Evolutionary conservation across 73 alveolate species (phyloP).

Genomic region (Diophrys appendiculata): DNA sequence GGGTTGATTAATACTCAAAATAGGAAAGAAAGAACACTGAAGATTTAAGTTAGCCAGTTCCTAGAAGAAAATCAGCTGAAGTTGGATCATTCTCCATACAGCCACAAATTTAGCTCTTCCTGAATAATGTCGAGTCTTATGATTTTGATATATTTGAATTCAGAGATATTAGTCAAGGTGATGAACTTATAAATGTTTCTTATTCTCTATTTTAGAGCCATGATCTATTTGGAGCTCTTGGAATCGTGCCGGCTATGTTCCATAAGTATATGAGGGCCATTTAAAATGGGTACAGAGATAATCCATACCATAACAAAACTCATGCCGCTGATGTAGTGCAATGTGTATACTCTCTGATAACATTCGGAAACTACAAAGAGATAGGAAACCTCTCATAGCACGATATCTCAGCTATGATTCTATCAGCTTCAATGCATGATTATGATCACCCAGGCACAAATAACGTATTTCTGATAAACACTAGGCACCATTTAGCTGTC

Average conservation of each 20-base stretch:
- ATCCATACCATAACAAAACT: constrained; percentile 62
- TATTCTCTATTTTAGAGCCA: neutral
- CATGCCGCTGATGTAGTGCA: constrained; percentile 85
- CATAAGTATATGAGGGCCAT: neutral
- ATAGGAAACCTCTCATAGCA: constrained; percentile 14
- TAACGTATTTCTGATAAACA: constrained; percentile 47
- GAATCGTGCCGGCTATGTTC: neutral
- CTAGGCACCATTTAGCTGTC: constrained; percentile 54
- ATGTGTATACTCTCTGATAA: constrained; percentile 17
- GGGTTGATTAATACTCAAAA: neutral
- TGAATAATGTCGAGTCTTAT: neutral
- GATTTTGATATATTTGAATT: constrained; percentile 3
- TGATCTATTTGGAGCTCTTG: neutral
- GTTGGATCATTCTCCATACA: neutral
- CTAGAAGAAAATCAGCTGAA: neutral
- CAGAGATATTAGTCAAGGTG: neutral
- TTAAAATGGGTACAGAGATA: constrained; percentile 6
- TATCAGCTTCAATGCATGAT: constrained; percentile 49
- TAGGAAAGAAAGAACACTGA: neutral
- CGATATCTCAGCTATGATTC: constrained; percentile 37
- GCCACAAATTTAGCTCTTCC: neutral
- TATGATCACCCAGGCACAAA: constrained; percentile 73
- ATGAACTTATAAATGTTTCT: neutral
- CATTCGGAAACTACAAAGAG: neutral
- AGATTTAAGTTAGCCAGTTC: neutral